A percentile compares a stretch with the other conserved stretches of the same genome.
Conservation (phyloP, 1,284 basidiomycete species). For the Leccinum subrobustum region DNA sequence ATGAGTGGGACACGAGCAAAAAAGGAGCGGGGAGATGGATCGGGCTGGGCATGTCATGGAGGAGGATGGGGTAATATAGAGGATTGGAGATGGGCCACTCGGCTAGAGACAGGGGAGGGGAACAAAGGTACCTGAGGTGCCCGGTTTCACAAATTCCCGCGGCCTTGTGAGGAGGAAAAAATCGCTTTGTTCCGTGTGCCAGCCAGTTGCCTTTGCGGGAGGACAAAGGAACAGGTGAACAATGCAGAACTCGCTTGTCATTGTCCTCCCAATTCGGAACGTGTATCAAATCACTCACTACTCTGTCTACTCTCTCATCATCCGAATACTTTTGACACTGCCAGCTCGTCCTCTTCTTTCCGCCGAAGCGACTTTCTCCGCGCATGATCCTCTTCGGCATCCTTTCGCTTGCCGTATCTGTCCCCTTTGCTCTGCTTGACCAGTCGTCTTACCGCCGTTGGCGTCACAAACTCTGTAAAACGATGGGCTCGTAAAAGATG, state of each 20-base stretch:
- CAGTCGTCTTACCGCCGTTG: conserved; percentile 77
- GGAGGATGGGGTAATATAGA: neutral
- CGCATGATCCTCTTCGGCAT: conserved; percentile 67
- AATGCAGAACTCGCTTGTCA: conserved; percentile 34
- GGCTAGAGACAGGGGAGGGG: conserved; percentile 23
- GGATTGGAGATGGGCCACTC: conserved; percentile 21
- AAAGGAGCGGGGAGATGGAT: conserved; percentile 9
- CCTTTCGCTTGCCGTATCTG: conserved; percentile 81
- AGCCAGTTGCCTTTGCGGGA: conserved; percentile 29
- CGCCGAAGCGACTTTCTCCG: conserved; percentile 67
- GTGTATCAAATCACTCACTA: neutral
- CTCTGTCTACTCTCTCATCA: neutral
- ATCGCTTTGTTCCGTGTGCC: conserved; percentile 26
- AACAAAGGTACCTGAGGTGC: conserved; percentile 29
- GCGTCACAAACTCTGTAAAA: conserved; percentile 84
- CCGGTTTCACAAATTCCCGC: neutral
- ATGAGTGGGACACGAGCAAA: conserved; percentile 38
- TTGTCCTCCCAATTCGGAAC: conserved; percentile 17
- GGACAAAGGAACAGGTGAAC: conserved; percentile 31
- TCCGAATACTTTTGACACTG: conserved; percentile 86
- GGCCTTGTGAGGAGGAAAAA: neutral
- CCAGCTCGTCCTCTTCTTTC: conserved; percentile 77
- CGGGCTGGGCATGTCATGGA: neutral
- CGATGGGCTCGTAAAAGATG: conserved; percentile 7
- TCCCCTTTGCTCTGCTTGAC: conserved; percentile 72